phyloP scores from a whole-genome alignment of 768 basidiomycete species.

The Sporobolomyces roseus region DNA sequence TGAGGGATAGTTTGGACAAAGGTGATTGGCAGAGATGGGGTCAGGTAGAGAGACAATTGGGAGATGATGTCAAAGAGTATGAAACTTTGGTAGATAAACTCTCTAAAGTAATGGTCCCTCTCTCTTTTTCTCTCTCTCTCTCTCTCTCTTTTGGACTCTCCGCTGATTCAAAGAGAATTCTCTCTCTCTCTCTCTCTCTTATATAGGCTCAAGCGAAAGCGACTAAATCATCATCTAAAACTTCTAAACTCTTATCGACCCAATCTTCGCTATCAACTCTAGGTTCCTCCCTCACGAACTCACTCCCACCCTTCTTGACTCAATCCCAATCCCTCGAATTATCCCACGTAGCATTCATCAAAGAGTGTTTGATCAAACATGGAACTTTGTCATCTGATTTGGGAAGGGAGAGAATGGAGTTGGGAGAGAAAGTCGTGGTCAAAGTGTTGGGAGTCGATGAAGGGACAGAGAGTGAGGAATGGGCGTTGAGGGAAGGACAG shows the following conservation, averaged over 20 bases:
- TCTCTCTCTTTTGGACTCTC: neutral
- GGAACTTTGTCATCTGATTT: slow-evolving; percentile 40
- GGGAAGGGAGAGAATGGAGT: slow-evolving; percentile 43
- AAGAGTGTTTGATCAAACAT: slow-evolving; percentile 31
- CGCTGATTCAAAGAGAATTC: neutral
- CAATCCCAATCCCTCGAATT: slow-evolving; percentile 27
- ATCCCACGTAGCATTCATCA: slow-evolving; percentile 29
- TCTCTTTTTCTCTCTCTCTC: neutral
- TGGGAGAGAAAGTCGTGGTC: slow-evolving; percentile 38
- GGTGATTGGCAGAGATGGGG: slow-evolving; percentile 33
- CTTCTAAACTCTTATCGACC: slow-evolving; percentile 36
- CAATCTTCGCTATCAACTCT: slow-evolving; percentile 26
- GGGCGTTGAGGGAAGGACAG: slow-evolving; percentile 33
- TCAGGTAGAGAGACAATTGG: slow-evolving; percentile 10
- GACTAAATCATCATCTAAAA: slow-evolving; percentile 32
- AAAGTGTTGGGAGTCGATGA: slow-evolving; percentile 36
- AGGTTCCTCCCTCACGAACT: slow-evolving; percentile 23
- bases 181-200: neutral
- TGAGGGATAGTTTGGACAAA: slow-evolving; percentile 16
- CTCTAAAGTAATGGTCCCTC: slow-evolving; percentile 19
- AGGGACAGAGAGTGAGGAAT: slow-evolving; percentile 21
- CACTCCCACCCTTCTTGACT: slow-evolving; percentile 25
- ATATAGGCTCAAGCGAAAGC: slow-evolving; percentile 33
- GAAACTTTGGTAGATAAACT: slow-evolving; percentile 32
- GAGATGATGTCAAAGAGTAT: slow-evolving; percentile 27